Conservation (phyloP, 257 asterid species). For the Paulownia fortunei region DNA sequence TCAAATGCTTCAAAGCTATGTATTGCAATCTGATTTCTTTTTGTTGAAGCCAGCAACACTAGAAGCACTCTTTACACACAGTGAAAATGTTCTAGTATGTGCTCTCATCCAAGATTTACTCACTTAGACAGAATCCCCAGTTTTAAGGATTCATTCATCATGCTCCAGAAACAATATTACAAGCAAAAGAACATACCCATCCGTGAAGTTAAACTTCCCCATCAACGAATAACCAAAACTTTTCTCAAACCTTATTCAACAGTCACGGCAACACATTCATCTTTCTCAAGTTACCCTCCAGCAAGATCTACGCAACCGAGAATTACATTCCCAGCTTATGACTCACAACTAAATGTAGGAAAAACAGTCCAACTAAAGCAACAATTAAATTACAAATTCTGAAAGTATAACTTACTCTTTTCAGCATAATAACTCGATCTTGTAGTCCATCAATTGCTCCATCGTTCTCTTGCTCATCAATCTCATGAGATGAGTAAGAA, state of each 20-base stretch:
- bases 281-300: constrained; percentile 5
- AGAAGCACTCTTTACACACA: neutral
- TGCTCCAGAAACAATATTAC: neutral
- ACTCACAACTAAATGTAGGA: neutral
- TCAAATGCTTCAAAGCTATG: neutral
- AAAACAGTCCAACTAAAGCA: neutral
- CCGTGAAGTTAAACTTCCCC: neutral
- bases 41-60: neutral
- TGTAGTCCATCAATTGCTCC: constrained; percentile 65
- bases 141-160: neutral
- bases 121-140: neutral
- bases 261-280: neutral
- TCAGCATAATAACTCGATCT: constrained; percentile 70
- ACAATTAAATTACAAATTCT: no score
- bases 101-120: neutral
- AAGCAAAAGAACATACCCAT: neutral
- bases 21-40: no score
- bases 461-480: constrained; percentile 79
- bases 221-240: neutral
- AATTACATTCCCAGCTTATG: neutral
- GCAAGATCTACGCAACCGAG: neutral
- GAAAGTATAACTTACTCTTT: constrained; percentile 57
- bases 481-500: constrained; percentile 69
- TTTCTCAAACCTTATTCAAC: neutral
- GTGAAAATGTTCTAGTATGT: neutral